Evolutionary conservation across 345 rosid genomes (phyloP).

Genomic region (Capsella bursapastoris): DNA sequence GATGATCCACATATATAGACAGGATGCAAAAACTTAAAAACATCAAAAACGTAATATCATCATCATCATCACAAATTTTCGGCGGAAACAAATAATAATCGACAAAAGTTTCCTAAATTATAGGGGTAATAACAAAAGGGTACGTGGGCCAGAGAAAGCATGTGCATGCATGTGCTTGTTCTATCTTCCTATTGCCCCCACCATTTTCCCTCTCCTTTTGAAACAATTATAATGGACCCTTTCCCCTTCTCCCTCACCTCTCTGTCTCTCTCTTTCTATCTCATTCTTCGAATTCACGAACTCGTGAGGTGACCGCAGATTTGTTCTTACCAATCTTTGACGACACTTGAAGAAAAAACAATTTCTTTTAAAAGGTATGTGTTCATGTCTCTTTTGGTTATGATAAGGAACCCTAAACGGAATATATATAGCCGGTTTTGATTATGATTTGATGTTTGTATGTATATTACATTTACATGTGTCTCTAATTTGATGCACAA

Average conservation of each 20-base stretch:
- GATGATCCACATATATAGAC: not conserved
- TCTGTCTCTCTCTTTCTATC: conserved; percentile 18
- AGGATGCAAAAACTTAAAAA: not conserved
- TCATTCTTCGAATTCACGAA: conserved; percentile 29
- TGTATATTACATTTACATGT: conserved; percentile 29
- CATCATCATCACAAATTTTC: conserved; percentile 32
- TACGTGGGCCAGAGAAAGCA: conserved; percentile 41
- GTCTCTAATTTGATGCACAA: conserved; percentile 1
- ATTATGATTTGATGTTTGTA: conserved; percentile 17
- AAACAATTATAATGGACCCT: conserved; percentile 35
- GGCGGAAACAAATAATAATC: conserved; percentile 43
- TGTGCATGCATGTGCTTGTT: conserved; percentile 50
- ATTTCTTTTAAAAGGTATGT: conserved; percentile 32
- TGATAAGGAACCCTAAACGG: conserved; percentile 29
- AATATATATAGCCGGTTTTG: not conserved
- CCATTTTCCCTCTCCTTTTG: conserved; percentile 42
- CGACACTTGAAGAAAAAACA: conserved; percentile 3
- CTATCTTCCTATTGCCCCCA: conserved; percentile 38
- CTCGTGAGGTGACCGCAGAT: conserved; percentile 32
- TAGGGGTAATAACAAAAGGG: conserved; percentile 33
- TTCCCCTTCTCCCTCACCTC: conserved; percentile 36
- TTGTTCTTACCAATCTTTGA: conserved; percentile 25
- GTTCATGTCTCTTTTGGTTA: conserved; percentile 37
- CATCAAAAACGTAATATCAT: conserved; percentile 15
- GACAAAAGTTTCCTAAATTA: conserved; percentile 43